Base-by-base conservation (phyloP, 2,329 filamentous ascomycete species). In the Drechslerella dactyloides region DNA sequence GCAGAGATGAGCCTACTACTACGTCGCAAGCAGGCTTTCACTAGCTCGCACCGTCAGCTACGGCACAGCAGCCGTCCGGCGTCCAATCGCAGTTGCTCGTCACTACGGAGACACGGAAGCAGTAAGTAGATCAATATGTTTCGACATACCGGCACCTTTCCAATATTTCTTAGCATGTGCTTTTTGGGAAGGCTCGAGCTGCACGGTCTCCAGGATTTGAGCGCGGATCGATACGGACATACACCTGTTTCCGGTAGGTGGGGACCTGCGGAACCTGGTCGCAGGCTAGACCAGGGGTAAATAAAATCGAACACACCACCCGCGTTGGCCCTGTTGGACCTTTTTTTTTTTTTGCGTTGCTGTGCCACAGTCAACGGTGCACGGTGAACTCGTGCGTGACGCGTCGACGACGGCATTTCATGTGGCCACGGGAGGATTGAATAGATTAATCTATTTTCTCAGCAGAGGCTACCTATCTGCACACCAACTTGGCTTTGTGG, bases 301-400 rank as follows among this genome's bases (percentile, higher is more conserved):
- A 40, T 50, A 50, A 37, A 37, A 40, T 55, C 61, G 46, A 27
- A 3, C 46, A 51, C 52, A 69, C 64, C 57, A 61, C 57, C 10
- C 52, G 64, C 30, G 65, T 70, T 70, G 64, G 40, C 11, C 58
- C 15, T 70, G 65, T 70, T 70, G 65, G 46, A 19, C 37, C n/a
- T n/a, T n/a, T n/a, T n/a, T n/a, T n/a, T n/a, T n/a, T 53, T 70
- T 70, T 53, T 63, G 65, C 21, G 65, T 69, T 69, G 65, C 57
- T 19, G 24, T 30, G 27, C 15, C 15, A 46, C 42, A 46, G 15
- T 13, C n/a, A n/a, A n/a, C n/a, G n/a, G n/a, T n/a, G n/a, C n/a
- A n/a, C n/a, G n/a, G n/a, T n/a, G n/a, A n/a, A n/a, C n/a, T n/a
- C n/a, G n/a, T n/a, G n/a, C n/a, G n/a, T n/a, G n/a, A n/a, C n/a